Percentiles rank a stretch among this genome's conserved stretches.
phyloP scores from a whole-genome alignment of 2,329 filamentous ascomycete genomes.

The Ceratocystiopsis brevicomis region DNA sequence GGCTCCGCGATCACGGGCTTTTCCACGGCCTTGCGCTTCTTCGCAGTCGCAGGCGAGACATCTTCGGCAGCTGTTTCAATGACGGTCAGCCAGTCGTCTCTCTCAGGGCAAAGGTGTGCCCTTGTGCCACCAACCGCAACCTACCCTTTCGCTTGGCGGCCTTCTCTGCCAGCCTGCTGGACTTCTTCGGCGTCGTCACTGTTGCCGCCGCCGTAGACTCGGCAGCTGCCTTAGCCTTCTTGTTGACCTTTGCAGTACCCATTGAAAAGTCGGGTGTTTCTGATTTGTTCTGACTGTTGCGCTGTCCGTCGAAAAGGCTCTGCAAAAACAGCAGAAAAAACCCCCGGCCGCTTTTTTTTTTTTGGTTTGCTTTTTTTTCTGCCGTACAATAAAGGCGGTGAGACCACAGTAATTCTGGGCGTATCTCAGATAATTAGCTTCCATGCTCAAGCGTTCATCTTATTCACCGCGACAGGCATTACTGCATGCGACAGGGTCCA shows the following conservation, averaged over 20 bases:
- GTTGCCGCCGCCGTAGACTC: not conserved
- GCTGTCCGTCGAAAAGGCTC: not conserved
- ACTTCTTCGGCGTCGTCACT: constrained; percentile 4
- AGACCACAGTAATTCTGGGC: not conserved
- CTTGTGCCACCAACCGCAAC: not conserved
- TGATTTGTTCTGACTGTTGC: not conserved
- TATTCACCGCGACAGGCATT: too few species aligned
- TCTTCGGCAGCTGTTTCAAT: constrained; percentile 4
- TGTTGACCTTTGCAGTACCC: not conserved
- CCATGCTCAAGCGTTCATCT: too few species aligned
- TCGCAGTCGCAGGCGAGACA: constrained; percentile 3
- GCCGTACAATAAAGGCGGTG: constrained; percentile 7
- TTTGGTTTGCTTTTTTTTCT: constrained; percentile 5
- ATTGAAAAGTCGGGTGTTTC: not conserved
- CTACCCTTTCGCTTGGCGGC: constrained; percentile 7
- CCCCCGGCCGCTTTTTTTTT: constrained; percentile 2
- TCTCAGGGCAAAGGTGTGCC: not conserved
- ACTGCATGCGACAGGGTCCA: too few species aligned
- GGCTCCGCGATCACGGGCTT: not conserved
- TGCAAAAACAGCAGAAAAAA: constrained; percentile 1
- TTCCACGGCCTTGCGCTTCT: constrained; percentile 6
- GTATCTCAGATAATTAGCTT: too few species aligned
- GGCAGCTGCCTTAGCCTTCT: constrained; percentile 3
- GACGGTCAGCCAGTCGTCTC: constrained; percentile 1
- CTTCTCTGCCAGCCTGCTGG: constrained; percentile 5